phyloP scores from a whole-genome alignment of 352 stramenopile species.

The Phytopythium sindhum region DNA sequence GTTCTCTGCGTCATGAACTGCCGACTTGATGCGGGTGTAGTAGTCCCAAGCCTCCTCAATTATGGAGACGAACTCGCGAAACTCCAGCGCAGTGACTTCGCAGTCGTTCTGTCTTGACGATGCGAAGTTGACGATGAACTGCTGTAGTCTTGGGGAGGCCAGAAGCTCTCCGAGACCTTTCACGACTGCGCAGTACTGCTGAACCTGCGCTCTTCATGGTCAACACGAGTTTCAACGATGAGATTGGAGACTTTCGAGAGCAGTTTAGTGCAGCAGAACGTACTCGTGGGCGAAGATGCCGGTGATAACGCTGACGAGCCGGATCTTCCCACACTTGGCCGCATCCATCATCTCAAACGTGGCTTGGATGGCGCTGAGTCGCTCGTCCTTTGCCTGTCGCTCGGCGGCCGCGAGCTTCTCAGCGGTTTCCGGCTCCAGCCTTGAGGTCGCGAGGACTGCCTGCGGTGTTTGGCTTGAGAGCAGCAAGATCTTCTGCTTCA shows the following conservation, averaged over 20 bases:
- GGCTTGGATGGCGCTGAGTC: conserved; percentile 40
- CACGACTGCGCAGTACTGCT: conserved; percentile 40
- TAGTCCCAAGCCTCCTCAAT: conserved; percentile 58
- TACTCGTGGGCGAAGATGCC: conserved; percentile 57
- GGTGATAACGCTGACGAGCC: conserved; percentile 58
- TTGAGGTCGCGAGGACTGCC: conserved; percentile 19
- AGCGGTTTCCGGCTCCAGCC: conserved; percentile 48
- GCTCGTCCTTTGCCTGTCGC: conserved; percentile 9
- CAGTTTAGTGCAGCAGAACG: conserved; percentile 6
- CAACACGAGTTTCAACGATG: conserved; percentile 7
- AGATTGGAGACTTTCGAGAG: not conserved
- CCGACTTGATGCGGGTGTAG: conserved; percentile 33
- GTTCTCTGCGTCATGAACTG: conserved; percentile 54
- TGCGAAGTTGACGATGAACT: conserved; percentile 59
- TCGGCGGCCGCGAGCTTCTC: conserved; percentile 41
- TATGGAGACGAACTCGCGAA: conserved; percentile 49
- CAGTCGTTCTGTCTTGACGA: conserved; percentile 22
- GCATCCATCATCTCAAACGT: conserved; percentile 49
- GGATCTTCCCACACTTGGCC: conserved; percentile 28
- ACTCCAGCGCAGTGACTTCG: conserved; percentile 31
- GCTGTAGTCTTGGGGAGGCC: conserved; percentile 38
- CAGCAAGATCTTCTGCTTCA: conserved; percentile 55
- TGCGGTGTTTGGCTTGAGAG: conserved; percentile 43
- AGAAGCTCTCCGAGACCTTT: conserved; percentile 45
- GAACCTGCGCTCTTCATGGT: conserved; percentile 11